Base-by-base conservation (phyloP, 2,329 filamentous ascomycete species). In the Penicillium sp. region DNA sequence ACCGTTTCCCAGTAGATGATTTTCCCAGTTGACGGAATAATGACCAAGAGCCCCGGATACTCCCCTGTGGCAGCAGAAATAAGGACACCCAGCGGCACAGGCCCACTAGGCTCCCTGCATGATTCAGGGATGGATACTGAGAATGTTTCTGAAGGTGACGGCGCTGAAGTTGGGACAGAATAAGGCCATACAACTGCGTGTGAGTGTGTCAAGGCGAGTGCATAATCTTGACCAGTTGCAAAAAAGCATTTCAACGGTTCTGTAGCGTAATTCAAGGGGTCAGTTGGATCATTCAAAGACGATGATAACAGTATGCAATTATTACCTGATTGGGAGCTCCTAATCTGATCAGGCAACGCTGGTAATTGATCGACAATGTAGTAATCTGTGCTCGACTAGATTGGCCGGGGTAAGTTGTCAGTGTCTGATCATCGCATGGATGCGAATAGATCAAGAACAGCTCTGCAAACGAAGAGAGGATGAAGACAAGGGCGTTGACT, bases 1-100 rank as follows among this genome's bases (percentile, higher is more conserved):
- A 98, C 90, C 39, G 92, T 96, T 72, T 98, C 95, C 92, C 95
- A 98, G 74, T 95, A 98, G 45, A 91, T 88, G 52, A 98, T 86
- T 73, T 88, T 93, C 52, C 95, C 95, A 49, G 83, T 92, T 19
- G 85, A 85, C 13, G 93, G 90, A 78, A 93, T 91, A 37, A 98
- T 83, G 37, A 97, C 85, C 27, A 99, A 86, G 37, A 99, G 82
- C 2, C 95, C 95, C 33, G 93, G 89, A 65, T 96, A 90, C 49
- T 86, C 85, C n/a, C 85, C 86, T 4, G 90, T 88, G 5, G 91
- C 90, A 50, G 90, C 88, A 0, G 90, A 88, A 7, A 97, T 88
- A 52, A 99, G 83, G 19, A 90, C 86, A 53, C 92, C 95, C 39
- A 97, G 81, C 1, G 95, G 93, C 6, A 96, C 80, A 21, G 89